Base-by-base conservation (phyloP, 148 eudicot species). In the Persicaria tinctoria region DNA sequence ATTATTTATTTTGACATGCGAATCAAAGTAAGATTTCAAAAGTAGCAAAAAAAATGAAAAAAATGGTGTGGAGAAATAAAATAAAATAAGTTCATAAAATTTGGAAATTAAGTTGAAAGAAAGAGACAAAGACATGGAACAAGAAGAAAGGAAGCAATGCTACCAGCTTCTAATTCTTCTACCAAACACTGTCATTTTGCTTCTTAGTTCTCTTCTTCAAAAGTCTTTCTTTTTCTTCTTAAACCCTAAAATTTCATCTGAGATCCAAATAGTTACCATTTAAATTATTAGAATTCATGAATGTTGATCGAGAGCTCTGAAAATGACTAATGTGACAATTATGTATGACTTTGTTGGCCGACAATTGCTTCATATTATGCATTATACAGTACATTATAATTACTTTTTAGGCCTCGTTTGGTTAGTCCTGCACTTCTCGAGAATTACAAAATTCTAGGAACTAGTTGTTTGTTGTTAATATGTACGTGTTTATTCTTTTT, bases 161-260 rank as follows among this genome's bases (percentile, higher is more conserved):
- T 66, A 66, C 68, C 68, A 60, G 27, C 68, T 60, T 60, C 41
- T 60, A 38, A 60, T 60, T 60, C 68, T 60, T 60, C 68, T 60
- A 60, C 70, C 70, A 66, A 66, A 66, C 70, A 66, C 70, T 66
- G 70, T 66, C 70, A 41, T 66, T 66, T 38, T 66, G 70, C 70
- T 66, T 7, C 18, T 66, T 41, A 41, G 8, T 38, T 11, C 48
- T 66, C 46, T 38, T 66, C 70, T 66, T 41, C 47, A 20, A 66
- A 60, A 14, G 11, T 17, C 5, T 8, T 53, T 53, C 16, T 51
- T 13, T 53, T 5, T 53, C 16, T 57, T 20, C 63, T 32, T 2
- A 63, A 63, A 63, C 16, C 45, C 45, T 38, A 38, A 5, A 13
- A 66, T 38, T 41, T 41, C 14, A 20, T 13, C 6, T 27, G 27